Evolutionary conservation across 169 alveolate species (phyloP).

Genomic region (Plasmodium gonderi): DNA sequence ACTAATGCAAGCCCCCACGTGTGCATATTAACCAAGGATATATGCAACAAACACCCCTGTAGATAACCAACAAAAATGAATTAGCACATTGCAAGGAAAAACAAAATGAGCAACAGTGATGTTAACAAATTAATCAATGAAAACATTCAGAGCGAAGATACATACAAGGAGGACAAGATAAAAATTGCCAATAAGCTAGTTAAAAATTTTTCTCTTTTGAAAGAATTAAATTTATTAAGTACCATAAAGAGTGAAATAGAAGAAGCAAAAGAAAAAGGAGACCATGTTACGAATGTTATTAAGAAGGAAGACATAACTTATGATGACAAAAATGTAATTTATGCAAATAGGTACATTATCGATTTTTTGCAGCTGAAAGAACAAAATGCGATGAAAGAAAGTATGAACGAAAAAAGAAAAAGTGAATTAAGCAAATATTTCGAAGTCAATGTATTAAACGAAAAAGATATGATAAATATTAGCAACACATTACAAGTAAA

Average conservation of each 20-base stretch:
- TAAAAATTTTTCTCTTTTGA: constrained; percentile 66
- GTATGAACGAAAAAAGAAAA: constrained; percentile 1
- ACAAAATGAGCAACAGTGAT: constrained; percentile 25
- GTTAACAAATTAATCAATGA: constrained; percentile 22
- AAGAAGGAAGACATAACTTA: background rate
- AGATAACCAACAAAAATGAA: background rate
- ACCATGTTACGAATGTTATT: background rate
- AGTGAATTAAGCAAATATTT: background rate
- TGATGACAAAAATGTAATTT: constrained; percentile 23
- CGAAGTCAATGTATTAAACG: constrained; percentile 15
- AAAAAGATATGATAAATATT: constrained; percentile 39
- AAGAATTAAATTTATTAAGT: constrained; percentile 59
- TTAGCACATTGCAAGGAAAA: background rate
- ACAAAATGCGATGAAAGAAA: constrained; percentile 22
- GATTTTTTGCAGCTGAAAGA: constrained; percentile 45
- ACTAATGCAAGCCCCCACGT: background rate
- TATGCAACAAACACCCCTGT: background rate
- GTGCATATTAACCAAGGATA: background rate
- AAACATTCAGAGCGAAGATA: constrained; percentile 34
- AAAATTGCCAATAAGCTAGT: constrained; percentile 54
- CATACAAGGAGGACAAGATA: constrained; percentile 34
- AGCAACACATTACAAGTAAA: constrained; percentile 26
- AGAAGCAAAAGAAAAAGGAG: no score
- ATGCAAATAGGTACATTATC: constrained; percentile 40
- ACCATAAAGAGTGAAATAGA: constrained; percentile 28